Conservation (phyloP, 495 filamentous ascomycete species). For the Podospora comata region DNA sequence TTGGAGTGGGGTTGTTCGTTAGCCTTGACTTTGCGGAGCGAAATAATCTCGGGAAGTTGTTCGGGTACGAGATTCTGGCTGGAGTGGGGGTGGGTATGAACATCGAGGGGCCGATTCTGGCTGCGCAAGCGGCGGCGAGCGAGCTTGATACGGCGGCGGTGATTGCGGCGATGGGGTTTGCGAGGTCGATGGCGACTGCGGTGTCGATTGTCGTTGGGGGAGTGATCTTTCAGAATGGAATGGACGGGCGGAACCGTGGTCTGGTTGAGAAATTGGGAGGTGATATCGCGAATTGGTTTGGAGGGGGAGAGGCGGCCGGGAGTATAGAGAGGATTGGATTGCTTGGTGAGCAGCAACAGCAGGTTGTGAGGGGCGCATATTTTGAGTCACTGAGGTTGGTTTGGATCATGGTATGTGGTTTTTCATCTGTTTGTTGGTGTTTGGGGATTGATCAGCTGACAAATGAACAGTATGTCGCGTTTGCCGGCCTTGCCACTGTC, state of each 20-base stretch:
- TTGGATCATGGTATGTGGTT: conserved; percentile 52
- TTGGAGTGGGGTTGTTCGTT: conserved; percentile 62
- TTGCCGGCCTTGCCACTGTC: not conserved
- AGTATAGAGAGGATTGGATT: conserved; percentile 50
- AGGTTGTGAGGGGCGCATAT: conserved; percentile 49
- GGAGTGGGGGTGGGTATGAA: conserved; percentile 63
- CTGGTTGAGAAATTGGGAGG: conserved; percentile 36
- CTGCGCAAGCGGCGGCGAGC: conserved; percentile 62
- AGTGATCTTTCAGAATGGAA: conserved; percentile 66
- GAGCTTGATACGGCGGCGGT: conserved; percentile 67
- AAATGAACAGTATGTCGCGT: not conserved
- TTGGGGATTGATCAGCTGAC: not conserved
- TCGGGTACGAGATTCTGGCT: conserved; percentile 57
- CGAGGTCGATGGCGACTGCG: conserved; percentile 65
- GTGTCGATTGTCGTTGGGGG: conserved; percentile 70
- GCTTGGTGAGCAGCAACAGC: conserved; percentile 45
- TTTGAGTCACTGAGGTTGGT: conserved; percentile 57
- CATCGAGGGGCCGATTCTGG: conserved; percentile 70
- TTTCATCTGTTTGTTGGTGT: not conserved
- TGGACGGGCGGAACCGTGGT: conserved; percentile 34
- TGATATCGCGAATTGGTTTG: conserved; percentile 36
- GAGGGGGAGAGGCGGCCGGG: conserved; percentile 51
- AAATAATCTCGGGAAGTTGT: conserved; percentile 50
- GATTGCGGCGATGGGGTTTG: conserved; percentile 67
- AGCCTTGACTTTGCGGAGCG: conserved; percentile 41